Conservation (phyloP, 495 filamentous ascomycete genomes). For the Platismatia glauca region DNA sequence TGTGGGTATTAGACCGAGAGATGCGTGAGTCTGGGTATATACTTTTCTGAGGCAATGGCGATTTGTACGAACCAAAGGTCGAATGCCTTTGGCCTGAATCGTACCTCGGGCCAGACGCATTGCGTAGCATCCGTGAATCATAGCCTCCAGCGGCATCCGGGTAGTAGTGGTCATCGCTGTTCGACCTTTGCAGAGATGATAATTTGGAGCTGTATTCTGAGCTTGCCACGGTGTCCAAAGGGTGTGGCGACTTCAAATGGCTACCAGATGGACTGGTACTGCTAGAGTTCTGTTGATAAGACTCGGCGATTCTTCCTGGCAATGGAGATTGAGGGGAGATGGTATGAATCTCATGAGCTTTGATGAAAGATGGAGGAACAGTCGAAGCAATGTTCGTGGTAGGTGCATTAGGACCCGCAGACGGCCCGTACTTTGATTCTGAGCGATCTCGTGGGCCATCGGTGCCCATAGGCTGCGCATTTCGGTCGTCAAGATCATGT, state of each 20-base stretch:
- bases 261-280: constrained; percentile 14
- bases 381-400: constrained; percentile 1
- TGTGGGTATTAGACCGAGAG: constrained; percentile 25
- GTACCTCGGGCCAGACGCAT: constrained; percentile 10
- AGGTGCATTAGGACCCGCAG: constrained; percentile 4
- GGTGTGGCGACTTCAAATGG: constrained; percentile 16
- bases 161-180: constrained; percentile 25
- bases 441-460: constrained; percentile 15
- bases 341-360: constrained; percentile 8
- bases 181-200: constrained; percentile 19
- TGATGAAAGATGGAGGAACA: constrained; percentile 8
- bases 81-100: constrained; percentile 11
- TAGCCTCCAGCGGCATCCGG: constrained; percentile 12
- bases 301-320: constrained; percentile 5
- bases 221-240: constrained; percentile 7
- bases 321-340: constrained; percentile 17
- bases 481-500: constrained; percentile 16
- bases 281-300: constrained; percentile 13
- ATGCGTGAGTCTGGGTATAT: constrained; percentile 14
- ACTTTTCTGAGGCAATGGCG: constrained; percentile 14
- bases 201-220: constrained; percentile 15
- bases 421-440: constrained; percentile 4
- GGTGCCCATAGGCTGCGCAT: constrained; percentile 9
- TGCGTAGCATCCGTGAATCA: constrained; percentile 15
- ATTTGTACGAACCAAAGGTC: constrained; percentile 14